Conservation (phyloP, 768 basidiomycete genomes). For the Lentinus brumalis region DNA sequence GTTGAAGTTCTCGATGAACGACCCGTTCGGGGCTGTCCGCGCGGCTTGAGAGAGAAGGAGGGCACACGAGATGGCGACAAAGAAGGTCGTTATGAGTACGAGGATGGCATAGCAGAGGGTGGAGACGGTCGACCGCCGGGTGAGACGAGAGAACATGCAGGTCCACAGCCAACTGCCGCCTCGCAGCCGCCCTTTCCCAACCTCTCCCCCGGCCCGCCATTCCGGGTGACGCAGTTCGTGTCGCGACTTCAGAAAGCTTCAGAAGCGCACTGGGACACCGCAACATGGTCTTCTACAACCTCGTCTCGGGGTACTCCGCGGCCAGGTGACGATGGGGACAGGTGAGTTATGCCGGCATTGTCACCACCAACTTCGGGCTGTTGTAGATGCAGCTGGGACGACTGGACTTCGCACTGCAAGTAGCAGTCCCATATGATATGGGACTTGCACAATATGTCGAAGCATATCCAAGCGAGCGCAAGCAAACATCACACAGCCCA, state of each 20-base stretch:
- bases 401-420: neutral
- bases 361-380: too few relatives aligned
- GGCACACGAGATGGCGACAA: constrained; percentile 62
- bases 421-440: too few relatives aligned
- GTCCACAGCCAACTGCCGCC: neutral
- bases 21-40: constrained; percentile 54
- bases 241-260: too few relatives aligned
- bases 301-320: too few relatives aligned
- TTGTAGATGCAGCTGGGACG: too few relatives aligned
- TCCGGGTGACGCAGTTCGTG: neutral
- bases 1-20: constrained; percentile 67
- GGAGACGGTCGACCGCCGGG: constrained; percentile 52
- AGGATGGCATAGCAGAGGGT: constrained; percentile 49
- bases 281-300: too few relatives aligned
- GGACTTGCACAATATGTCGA: too few relatives aligned
- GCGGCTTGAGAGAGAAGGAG: constrained; percentile 74
- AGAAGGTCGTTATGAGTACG: constrained; percentile 35
- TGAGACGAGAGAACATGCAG: constrained; percentile 32
- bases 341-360: too few relatives aligned
- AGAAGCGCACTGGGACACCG: too few relatives aligned
- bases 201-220: neutral
- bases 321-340: too few relatives aligned
- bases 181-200: too few relatives aligned
- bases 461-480: too few relatives aligned
- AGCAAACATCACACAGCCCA: neutral